Percentiles rank a stretch among this genome's conserved stretches.
These are phyloP conservation scores for Hansenula sp. DNA, from an alignment of 1,139 yeast genomes.

Conservation along the genomic window DNA sequence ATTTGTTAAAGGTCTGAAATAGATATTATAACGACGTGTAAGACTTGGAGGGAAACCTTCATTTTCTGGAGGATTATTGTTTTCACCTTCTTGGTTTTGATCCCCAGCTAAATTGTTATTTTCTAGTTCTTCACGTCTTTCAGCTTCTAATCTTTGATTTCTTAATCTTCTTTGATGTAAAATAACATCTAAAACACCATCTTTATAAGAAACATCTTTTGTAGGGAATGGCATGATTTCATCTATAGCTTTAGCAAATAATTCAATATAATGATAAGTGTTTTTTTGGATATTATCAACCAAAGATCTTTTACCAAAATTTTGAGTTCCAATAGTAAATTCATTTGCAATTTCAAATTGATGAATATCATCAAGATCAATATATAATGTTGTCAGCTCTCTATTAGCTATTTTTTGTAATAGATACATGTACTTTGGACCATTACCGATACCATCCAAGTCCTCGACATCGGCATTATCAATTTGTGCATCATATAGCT, in stretches of 20 bases:
- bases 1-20: slow-evolving; percentile 71
- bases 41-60: slow-evolving; percentile 78
- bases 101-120: slow-evolving; percentile 27
- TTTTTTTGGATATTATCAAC: slow-evolving; percentile 63
- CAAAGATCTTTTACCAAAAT: slow-evolving; percentile 30
- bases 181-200: slow-evolving; percentile 90
- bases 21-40: slow-evolving; percentile 80
- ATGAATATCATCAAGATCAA: slow-evolving; percentile 83
- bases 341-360: slow-evolving; percentile 44
- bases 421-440: slow-evolving; percentile 74
- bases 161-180: slow-evolving; percentile 84
- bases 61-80: slow-evolving; percentile 23
- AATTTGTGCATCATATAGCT: slow-evolving; percentile 29
- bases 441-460: slow-evolving; percentile 29
- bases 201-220: slow-evolving; percentile 69
- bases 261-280: slow-evolving; percentile 73
- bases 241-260: slow-evolving; percentile 74
- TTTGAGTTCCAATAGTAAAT: slow-evolving; percentile 24
- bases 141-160: slow-evolving; percentile 69
- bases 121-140: slow-evolving; percentile 48
- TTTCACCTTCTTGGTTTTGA: slow-evolving; percentile 17
- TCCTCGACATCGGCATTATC: slow-evolving; percentile 20
- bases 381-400: slow-evolving; percentile 57
- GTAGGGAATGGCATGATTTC: slow-evolving; percentile 82
- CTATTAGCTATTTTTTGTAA: slow-evolving; percentile 83